Evolutionary conservation across 1,284 basidiomycete species (phyloP).

Genomic region (Fistulina hepatica): DNA sequence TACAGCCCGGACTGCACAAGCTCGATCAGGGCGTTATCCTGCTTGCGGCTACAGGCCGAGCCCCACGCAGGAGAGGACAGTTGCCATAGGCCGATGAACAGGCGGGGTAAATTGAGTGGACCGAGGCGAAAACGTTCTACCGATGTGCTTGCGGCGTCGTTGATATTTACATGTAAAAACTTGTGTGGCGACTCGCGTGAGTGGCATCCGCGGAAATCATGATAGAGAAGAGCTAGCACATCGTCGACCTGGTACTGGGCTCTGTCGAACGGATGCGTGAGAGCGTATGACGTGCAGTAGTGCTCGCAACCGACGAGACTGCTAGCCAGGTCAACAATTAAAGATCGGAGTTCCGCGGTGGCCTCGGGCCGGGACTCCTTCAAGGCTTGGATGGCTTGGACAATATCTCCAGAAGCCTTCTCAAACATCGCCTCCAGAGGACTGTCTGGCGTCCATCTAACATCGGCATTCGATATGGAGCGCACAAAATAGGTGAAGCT

Average conservation of each 20-base stretch:
- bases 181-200: too few species aligned
- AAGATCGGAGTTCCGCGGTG: conserved; percentile 6
- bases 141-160: neutral
- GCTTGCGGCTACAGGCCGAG: conserved; percentile 48
- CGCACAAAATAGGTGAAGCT: conserved; percentile 13
- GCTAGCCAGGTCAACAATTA: conserved; percentile 8
- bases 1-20: conserved; percentile 2
- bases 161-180: neutral
- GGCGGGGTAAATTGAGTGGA: conserved; percentile 45
- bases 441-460: conserved; percentile 8
- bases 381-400: conserved; percentile 16
- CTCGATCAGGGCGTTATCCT: conserved; percentile 1
- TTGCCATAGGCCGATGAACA: conserved; percentile 76
- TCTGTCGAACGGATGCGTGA: conserved; percentile 11
- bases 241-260: conserved; percentile 12
- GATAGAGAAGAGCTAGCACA: conserved; percentile 7
- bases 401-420: conserved; percentile 12
- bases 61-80: conserved; percentile 77
- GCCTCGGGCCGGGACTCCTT: conserved; percentile 13
- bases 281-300: conserved; percentile 7
- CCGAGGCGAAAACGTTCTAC: conserved; percentile 39
- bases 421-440: conserved; percentile 6
- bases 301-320: conserved; percentile 7
- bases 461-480: conserved; percentile 7
- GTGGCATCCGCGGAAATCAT: neutral